Base-by-base conservation (phyloP, 345 rosid genomes). In the Lepidium sativum region DNA sequence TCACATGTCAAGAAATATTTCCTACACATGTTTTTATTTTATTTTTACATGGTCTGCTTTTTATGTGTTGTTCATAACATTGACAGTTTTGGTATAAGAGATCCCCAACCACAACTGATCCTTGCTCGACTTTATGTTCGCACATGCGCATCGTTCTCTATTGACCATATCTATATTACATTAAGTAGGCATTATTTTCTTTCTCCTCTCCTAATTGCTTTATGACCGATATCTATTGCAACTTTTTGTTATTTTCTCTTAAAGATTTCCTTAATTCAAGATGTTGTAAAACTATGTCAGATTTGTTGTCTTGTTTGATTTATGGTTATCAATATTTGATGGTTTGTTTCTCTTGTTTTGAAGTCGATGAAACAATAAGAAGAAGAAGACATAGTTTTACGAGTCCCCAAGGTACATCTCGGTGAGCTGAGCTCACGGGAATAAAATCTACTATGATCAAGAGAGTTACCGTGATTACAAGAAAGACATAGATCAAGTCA, bases 121-220 rank as follows among this genome's bases (percentile, higher is more conserved):
- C 90, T 87, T 70, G 95, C 91, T 35, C 84, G 69, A 92, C 99
- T 80, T 81, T 91, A 9, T 90, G 97, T 69, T 84, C 83, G 1
- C 80, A 77, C 67, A 71, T 88, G 41, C 92, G 85, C 23, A 47
- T 88, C 12, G 52, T 94, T 83, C 71, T 86, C 99, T n/a, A 74
- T 90, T 13, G 96, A 86, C 67, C 92, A 90, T 76, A 92, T 94
- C 41, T 90, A 86, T 65, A 75, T 96, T 41, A 82, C 87, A 45
- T 86, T 94, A 50, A 54, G 96, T 90, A 86, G 79, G 96, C 75
- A 29, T 20, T 47, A 39, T 45, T 20, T 20, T 20, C 2, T 20
- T 1, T 20, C 21, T 34, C 59, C 33, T 9, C 14, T 39, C 8
- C 20, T 34, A 42, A 45, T 11, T 23, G 11, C 37, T 67, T 35